phyloP scores from a whole-genome alignment of 31 red algal genomes.

The Endocladia muricata region DNA sequence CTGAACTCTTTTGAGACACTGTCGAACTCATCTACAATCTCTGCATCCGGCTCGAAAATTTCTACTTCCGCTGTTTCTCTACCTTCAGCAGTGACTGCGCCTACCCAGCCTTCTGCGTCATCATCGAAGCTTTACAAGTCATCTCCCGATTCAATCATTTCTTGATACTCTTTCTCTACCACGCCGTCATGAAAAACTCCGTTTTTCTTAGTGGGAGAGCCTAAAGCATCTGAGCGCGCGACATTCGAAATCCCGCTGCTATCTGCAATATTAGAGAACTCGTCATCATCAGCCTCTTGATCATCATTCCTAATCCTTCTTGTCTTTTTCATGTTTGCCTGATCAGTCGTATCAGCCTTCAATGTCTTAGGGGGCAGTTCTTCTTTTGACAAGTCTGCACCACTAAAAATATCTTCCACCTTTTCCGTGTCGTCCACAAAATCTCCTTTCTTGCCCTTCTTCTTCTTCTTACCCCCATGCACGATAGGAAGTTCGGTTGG shows the following conservation, averaged over 20 bases:
- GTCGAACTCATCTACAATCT: conserved; percentile 70
- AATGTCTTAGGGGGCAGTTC: neutral
- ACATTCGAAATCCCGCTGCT: too few relatives aligned
- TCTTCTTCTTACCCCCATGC: conserved; percentile 12
- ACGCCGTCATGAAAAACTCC: too few relatives aligned
- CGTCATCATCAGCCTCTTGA: too few relatives aligned
- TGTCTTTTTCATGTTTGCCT: neutral
- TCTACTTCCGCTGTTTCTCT: conserved; percentile 14
- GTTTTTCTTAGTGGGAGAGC: too few relatives aligned
- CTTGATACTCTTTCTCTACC: too few relatives aligned
- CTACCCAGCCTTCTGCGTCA: neutral
- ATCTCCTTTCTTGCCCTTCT: conserved; percentile 20
- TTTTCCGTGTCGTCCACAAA: conserved; percentile 16
- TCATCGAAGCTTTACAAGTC: neutral
- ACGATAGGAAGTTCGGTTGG: neutral
- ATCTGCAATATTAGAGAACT: too few relatives aligned
- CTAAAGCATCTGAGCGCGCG: too few relatives aligned
- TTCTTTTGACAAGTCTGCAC: neutral
- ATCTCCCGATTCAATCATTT: neutral
- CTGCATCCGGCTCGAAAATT: conserved; percentile 58
- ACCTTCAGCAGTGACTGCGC: neutral
- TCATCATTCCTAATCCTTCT: conserved; percentile 18
- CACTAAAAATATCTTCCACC: conserved; percentile 60
- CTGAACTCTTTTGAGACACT: conserved; percentile 46
- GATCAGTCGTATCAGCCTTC: neutral